Conservation (phyloP, 306 rosid genomes). For the Acmispon strigosus region DNA sequence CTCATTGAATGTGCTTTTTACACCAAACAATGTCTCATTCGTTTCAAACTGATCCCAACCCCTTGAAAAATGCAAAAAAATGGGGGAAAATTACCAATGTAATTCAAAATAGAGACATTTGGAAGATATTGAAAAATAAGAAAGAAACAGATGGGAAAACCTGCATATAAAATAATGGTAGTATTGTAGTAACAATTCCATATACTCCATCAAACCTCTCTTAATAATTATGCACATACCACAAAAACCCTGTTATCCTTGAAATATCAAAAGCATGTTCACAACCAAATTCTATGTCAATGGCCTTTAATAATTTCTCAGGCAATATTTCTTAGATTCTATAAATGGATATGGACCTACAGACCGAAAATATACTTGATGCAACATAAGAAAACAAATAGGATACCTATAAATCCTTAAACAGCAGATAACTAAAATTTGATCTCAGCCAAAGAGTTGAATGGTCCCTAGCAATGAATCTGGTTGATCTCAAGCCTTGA, state of each 20-base stretch:
- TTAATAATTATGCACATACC: background rate
- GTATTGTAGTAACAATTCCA: background rate
- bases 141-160: background rate
- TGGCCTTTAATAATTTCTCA: background rate
- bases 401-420: background rate
- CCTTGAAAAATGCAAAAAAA: conserved; percentile 32
- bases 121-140: conserved; percentile 5
- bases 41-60: conserved; percentile 94
- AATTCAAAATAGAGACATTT: background rate
- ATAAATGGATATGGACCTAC: background rate
- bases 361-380: background rate
- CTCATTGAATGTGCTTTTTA: conserved; percentile 85
- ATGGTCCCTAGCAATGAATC: background rate
- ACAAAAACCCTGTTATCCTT: conserved; percentile 7
- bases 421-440: background rate
- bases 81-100: background rate
- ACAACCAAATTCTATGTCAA: background rate
- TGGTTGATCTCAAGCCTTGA: too few species aligned
- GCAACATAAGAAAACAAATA: conserved; percentile 5
- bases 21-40: conserved; percentile 81
- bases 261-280: background rate
- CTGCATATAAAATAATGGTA: conserved; percentile 1
- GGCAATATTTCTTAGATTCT: background rate
- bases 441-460: background rate
- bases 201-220: conserved; percentile 16